phyloP scores from a whole-genome alignment of 352 stramenopile species.

The Phytophthora syringae region DNA sequence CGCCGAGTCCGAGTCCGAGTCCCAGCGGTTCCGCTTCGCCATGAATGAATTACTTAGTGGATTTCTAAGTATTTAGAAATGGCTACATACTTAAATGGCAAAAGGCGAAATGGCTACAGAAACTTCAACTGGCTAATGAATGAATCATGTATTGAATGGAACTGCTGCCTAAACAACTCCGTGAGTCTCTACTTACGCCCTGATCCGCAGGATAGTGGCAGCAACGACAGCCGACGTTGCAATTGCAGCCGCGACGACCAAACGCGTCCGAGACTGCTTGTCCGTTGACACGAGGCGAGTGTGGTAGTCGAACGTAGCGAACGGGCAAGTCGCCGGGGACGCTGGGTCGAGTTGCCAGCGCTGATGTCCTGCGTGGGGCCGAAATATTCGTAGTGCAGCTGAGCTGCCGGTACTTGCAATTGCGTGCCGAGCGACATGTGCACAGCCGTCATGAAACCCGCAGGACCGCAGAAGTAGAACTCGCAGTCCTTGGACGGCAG shows the following conservation, averaged over 20 bases:
- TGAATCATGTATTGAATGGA: not conserved
- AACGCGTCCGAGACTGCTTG: slow-evolving; percentile 20
- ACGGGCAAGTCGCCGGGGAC: slow-evolving; percentile 17
- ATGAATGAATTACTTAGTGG: slow-evolving; percentile 29
- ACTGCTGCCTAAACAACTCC: slow-evolving; percentile 1
- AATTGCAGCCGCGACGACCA: slow-evolving; percentile 19
- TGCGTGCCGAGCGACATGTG: slow-evolving; percentile 42
- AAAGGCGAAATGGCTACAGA: not conserved
- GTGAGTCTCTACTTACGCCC: slow-evolving; percentile 7
- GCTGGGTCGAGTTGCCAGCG: slow-evolving; percentile 11
- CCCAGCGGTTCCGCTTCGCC: slow-evolving; percentile 72
- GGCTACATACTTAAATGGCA: not conserved
- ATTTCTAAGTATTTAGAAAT: not conserved
- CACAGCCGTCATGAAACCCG: slow-evolving; percentile 60
- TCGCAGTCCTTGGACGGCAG: slow-evolving; percentile 49
- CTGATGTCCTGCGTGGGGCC: slow-evolving; percentile 57
- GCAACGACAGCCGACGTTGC: slow-evolving; percentile 23
- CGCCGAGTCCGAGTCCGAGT: slow-evolving; percentile 69
- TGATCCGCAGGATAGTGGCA: slow-evolving; percentile 14
- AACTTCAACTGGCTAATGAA: not conserved
- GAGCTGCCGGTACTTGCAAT: slow-evolving; percentile 40
- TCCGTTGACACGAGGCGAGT: slow-evolving; percentile 6
- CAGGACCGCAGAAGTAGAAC: slow-evolving; percentile 69
- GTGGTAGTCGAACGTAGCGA: slow-evolving; percentile 31
- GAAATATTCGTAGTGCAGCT: slow-evolving; percentile 75